These are phyloP conservation scores for Lachancea sp. DNA, from an alignment of 805 yeast species.

Conservation along the genomic window DNA sequence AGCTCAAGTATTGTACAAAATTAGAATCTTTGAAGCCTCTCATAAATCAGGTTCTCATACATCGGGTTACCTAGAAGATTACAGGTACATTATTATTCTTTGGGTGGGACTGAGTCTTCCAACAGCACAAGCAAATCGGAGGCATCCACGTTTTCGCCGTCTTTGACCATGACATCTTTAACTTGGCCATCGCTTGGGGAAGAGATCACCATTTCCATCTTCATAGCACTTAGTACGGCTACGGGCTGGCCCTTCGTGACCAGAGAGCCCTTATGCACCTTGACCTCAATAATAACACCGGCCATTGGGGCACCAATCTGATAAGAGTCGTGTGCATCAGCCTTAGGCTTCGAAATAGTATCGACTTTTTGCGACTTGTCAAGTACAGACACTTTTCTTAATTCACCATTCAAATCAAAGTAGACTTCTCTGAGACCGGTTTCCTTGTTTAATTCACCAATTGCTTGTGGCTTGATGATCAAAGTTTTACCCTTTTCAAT, in stretches of 20 bases:
- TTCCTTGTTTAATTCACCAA: constrained; percentile 78
- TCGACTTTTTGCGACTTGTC: constrained; percentile 86
- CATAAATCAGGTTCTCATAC: too few species aligned
- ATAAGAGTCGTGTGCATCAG: constrained; percentile 76
- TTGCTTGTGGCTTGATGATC: constrained; percentile 84
- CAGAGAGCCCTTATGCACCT: constrained; percentile 78
- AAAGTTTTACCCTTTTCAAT: constrained; percentile 93
- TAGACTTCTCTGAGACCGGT: constrained; percentile 94
- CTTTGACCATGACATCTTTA: constrained; percentile 68
- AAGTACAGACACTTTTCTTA: constrained; percentile 88
- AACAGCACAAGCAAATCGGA: constrained; percentile 74
- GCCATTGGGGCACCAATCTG: constrained; percentile 99
- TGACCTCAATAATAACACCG: constrained; percentile 93
- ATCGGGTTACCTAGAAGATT: neutral
- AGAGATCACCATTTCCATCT: constrained; percentile 98
- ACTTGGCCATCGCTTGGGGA: constrained; percentile 86
- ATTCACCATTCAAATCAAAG: constrained; percentile 97
- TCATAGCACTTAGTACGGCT: constrained; percentile 94
- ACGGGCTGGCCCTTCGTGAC: constrained; percentile 96
- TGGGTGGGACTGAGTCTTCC: constrained; percentile 24
- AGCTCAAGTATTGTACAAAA: neutral
- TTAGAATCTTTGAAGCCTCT: too few species aligned
- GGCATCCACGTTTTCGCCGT: constrained; percentile 94
- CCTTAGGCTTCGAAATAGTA: constrained; percentile 82
- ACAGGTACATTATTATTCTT: neutral